Conservation (phyloP, 2,329 filamentous ascomycete species). For the Sclerotinia subarctica region DNA sequence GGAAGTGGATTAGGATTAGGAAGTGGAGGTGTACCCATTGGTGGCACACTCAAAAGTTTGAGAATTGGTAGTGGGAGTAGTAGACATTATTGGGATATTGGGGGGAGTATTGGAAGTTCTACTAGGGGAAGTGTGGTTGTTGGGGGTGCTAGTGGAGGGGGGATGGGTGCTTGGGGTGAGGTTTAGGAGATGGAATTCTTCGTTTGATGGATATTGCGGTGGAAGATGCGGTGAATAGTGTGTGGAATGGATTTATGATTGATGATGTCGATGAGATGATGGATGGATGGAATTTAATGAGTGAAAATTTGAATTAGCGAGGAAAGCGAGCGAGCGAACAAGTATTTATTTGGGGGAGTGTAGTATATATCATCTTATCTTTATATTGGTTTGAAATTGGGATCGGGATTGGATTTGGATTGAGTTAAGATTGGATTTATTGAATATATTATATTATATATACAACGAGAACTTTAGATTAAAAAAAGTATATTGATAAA, state of each 20-base stretch:
- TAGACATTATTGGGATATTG: slow-evolving; percentile 90
- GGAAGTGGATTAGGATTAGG: neutral
- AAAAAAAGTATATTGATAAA: too few relatives aligned
- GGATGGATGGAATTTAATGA: neutral
- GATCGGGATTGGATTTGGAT: too few relatives aligned
- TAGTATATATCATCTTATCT: neutral
- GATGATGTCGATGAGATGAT: neutral
- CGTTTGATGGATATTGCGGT: too few relatives aligned
- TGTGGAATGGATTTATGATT: neutral
- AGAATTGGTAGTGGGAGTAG: slow-evolving; percentile 58
- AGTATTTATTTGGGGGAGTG: neutral
- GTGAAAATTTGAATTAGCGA: neutral
- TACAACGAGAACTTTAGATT: neutral
- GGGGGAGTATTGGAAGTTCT: slow-evolving; percentile 51
- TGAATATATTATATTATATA: neutral
- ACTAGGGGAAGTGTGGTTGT: slow-evolving; percentile 72
- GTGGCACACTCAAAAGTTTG: slow-evolving; percentile 12
- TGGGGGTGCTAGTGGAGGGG: slow-evolving; percentile 51
- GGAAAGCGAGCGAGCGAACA: neutral
- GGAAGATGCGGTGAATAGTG: too few relatives aligned
- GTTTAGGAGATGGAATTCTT: neutral
- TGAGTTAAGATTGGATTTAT: neutral
- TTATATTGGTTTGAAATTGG: neutral
- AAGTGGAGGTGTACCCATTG: neutral
- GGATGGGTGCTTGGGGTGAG: slow-evolving; percentile 7